These are phyloP conservation scores for Eremochloa ophiuroides DNA, from an alignment of 176 grass and related monocot genomes.

Conservation along the genomic window DNA sequence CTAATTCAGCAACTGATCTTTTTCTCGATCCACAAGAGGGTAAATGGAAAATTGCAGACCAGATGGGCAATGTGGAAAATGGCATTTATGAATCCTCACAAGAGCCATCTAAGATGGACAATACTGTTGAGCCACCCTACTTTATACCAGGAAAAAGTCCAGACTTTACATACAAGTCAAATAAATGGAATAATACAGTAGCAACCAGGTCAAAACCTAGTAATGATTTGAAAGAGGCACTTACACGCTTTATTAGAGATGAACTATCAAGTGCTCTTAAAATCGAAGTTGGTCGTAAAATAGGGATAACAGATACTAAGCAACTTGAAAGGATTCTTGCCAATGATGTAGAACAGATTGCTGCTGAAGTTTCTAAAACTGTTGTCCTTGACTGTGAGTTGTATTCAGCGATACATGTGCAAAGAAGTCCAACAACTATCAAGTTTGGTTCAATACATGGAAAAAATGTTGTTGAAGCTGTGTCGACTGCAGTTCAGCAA, in stretches of 20 bases:
- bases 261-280: conserved; percentile 59
- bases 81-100: conserved; percentile 29
- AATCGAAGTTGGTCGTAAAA: conserved; percentile 75
- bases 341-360: conserved; percentile 58
- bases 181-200: conserved; percentile 23
- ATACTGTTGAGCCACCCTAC: conserved; percentile 50
- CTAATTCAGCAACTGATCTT: conserved; percentile 66
- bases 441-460: conserved; percentile 60
- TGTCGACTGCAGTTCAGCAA: conserved; percentile 62
- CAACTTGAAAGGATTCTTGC: conserved; percentile 49
- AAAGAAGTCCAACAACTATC: conserved; percentile 39
- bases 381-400: conserved; percentile 60
- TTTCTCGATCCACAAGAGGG: conserved; percentile 86
- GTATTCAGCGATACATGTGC: conserved; percentile 32
- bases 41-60: conserved; percentile 87
- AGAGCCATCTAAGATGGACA: conserved; percentile 18
- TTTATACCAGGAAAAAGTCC: conserved; percentile 36
- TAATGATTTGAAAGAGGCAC: conserved; percentile 44
- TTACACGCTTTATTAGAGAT: conserved; percentile 51
- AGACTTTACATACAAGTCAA: conserved; percentile 12
- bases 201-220: conserved; percentile 23
- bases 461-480: conserved; percentile 53
- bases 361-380: conserved; percentile 46
- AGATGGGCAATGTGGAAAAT: conserved; percentile 31
- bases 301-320: conserved; percentile 49